Evolutionary conservation across 2,329 filamentous ascomycete genomes (phyloP).

Genomic region (Aspergillus amoenus): DNA sequence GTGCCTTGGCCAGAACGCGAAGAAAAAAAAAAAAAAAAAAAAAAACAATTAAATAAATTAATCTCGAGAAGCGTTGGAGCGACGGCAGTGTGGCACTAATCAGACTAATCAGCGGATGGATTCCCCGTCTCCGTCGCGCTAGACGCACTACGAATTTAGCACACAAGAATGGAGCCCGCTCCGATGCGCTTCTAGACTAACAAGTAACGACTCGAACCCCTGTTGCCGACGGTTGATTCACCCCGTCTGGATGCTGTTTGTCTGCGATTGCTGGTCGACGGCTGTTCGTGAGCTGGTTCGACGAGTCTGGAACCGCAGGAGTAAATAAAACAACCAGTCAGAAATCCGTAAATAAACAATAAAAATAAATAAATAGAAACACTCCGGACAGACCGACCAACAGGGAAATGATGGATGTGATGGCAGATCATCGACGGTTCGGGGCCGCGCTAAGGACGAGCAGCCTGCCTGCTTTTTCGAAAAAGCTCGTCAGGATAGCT

Average conservation of each 20-base stretch:
- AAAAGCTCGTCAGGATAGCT: neutral
- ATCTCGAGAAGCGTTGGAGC: neutral
- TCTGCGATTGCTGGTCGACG: no score
- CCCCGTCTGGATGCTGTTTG: no score
- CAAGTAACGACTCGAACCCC: constrained; percentile 15
- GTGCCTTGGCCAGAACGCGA: constrained; percentile 9
- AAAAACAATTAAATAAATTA: neutral
- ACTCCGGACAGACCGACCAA: neutral
- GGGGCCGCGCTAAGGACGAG: constrained; percentile 13
- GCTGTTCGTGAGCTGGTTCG: no score
- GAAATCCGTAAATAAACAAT: no score
- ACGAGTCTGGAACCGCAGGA: no score
- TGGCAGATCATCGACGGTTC: constrained; percentile 18
- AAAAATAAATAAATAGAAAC: neutral
- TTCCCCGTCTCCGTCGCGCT: constrained; percentile 1
- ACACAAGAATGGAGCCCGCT: neutral
- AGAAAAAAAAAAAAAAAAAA: neutral
- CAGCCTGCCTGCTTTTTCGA: neutral
- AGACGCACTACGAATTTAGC: neutral
- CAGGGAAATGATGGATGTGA: constrained; percentile 10
- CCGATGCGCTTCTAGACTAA: constrained; percentile 2
- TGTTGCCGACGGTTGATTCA: constrained; percentile 7
- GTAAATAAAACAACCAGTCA: no score
- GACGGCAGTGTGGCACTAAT: neutral
- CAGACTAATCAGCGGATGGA: neutral